Base-by-base conservation (phyloP, 2,329 filamentous ascomycete species). In the Trichoderma sp. region DNA sequence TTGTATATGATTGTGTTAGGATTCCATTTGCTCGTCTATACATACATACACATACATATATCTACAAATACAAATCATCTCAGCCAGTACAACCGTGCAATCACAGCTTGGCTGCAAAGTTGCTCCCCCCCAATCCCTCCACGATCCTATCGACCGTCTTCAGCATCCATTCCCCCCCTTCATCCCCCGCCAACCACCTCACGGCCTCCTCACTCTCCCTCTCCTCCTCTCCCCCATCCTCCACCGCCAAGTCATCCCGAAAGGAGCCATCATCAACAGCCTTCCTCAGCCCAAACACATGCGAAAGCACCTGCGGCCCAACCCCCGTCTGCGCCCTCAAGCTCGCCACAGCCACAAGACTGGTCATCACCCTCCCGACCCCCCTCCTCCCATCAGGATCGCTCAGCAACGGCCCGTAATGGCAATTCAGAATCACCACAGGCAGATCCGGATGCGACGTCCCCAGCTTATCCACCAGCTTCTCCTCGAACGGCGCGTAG, bases 361-460 rank as follows among this genome's bases (percentile, higher is more conserved):
- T 90, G 0, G 92, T 95, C 70, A 93, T 79, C 0, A 92, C 85
- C 1, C 92, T 80, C 0, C 92, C 92, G 0, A 92, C 86, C 19
- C 83, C 85, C 0, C 79, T 82, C 75, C 83, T 83, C 25, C 80
- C 78, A 0, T 83, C 77, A 1, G 91, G 92, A 72, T 95, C 90
- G 0, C 90, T 86, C 42, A 96, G 87, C 13, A 95, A 77, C 1
- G 87, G 87, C 0, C 89, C 89, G 76, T 96, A 96, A 76, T 94
- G 90, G 60, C 84, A 86, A 71, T 89, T 84, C 15, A 95, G 81
- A 72, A 96, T 95, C 74, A 92, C 89, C 3, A 94, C 90, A 0
- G 92, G 92, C 27, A 96, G 79, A 76, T 95, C 92, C 0, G 92
- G 92, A 75, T 96, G 92, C 12, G 89, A 88, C n/a, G 84, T 83